Evolutionary conservation across 495 filamentous ascomycete genomes (phyloP).

Genomic region (Jackrogersella multiformis): DNA sequence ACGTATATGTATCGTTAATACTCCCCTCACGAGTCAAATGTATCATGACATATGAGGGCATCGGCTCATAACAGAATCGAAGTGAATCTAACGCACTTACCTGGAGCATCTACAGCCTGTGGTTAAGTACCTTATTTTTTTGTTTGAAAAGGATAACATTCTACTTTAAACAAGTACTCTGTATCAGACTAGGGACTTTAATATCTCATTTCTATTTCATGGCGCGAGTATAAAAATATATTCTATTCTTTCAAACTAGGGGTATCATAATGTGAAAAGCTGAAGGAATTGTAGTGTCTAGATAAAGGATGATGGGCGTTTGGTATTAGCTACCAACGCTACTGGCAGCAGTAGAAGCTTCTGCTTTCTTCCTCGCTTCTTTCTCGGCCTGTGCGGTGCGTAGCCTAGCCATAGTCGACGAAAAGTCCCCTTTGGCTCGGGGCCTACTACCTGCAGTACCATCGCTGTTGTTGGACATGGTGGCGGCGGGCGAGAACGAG

Average conservation of each 20-base stretch:
- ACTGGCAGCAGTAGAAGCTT: neutral
- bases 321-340: neutral
- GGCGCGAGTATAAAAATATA: neutral
- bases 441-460: neutral
- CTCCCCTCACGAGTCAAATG: no score
- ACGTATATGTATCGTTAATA: neutral
- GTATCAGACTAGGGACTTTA: neutral
- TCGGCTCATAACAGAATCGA: neutral
- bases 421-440: conserved; percentile 32
- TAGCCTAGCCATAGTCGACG: conserved; percentile 54
- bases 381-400: conserved; percentile 53
- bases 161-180: no score
- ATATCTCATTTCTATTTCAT: neutral
- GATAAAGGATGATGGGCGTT: neutral
- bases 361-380: conserved; percentile 39
- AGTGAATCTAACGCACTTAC: neutral
- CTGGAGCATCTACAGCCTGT: neutral
- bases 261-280: conserved; percentile 26
- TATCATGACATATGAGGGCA: neutral
- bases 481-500: conserved; percentile 14
- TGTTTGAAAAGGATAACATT: neutral
- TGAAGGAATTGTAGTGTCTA: neutral
- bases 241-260: conserved; percentile 11
- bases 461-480: neutral
- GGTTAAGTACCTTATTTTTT: neutral